Evolutionary conservation across 495 filamentous ascomycete genomes (phyloP), one percentile per base, ranked within the genome.

Genomic region (Poronia punctata): DNA sequence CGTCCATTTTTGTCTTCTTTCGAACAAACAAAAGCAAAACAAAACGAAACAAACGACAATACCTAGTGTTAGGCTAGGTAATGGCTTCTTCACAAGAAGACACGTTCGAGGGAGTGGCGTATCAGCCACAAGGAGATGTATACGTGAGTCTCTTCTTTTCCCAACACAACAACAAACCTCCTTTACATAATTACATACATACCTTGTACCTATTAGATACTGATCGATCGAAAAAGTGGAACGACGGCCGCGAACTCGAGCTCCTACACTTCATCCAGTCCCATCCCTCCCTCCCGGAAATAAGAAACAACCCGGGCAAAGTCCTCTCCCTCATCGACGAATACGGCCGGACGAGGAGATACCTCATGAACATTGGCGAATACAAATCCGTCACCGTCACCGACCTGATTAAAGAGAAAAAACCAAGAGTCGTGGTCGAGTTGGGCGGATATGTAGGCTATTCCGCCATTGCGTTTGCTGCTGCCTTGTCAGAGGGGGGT

Each of bases 391-490:
- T 66, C 27, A 74, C 86, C 16, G 71, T 90, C 12, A 67, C 66
- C 1, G 63, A 80, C 20, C 53, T 86, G 6, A 87, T 92, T 41
- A 57, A 60, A 8, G 63, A 81, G 40, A 52, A 71, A 33, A 82
- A 80, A 54, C 86, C 86, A 1, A 48, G 72, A 26, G 68, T 66
- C 4, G 83, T 88, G 68, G 75, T 92, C 33, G 86, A 93, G 56
- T 72, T 90, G 3, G 86, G 86, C 27, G 82, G 83, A 33, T 93
- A 89, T 60, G 67, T 88, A 21, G 86, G 86, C 29, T 92, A 89
- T 65, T 86, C 82, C 0, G 77, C 79, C 28, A 78, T 88, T 35
- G 64, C 84, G 5, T 87, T 87, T 48, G 81, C 74, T 20, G 69
- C 75, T 9, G 75, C 80, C 3, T 56, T 84, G 3, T 68, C 70